Evolutionary conservation across 192 early-diverging fungal species (phyloP).

Genomic region (Thamnidium elegans): DNA sequence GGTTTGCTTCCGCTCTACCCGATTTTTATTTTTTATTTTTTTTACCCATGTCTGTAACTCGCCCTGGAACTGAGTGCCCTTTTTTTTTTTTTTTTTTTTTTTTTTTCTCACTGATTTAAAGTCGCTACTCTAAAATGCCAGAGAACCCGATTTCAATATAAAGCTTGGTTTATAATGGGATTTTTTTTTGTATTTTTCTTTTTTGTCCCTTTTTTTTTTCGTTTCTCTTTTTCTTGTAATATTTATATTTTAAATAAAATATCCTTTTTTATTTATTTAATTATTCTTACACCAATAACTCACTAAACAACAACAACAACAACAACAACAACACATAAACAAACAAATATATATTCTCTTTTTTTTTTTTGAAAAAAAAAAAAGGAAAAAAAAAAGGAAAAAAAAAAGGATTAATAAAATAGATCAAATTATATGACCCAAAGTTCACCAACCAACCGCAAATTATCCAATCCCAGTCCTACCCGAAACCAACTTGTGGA

Average conservation of each 20-base stretch:
- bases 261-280: not conserved
- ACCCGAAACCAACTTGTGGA: constrained; percentile 30
- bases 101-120: no score
- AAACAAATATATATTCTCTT: not conserved
- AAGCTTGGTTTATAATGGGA: no score
- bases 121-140: not conserved
- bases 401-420: not conserved
- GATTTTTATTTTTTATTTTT: not conserved
- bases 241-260: not conserved
- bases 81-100: no score
- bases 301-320: no score
- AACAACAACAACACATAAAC: no score
- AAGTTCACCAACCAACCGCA: constrained; percentile 22
- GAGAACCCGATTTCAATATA: no score
- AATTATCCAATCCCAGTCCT: constrained; percentile 18
- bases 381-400: constrained; percentile 8
- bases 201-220: not conserved
- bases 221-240: not conserved
- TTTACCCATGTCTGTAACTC: not conserved
- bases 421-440: constrained; percentile 15
- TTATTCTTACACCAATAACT: not conserved
- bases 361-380: constrained; percentile 9
- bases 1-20: constrained; percentile 6
- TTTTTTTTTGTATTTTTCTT: not conserved
- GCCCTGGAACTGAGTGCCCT: not conserved